A percentile compares a stretch with the other conserved stretches of the same genome.
phyloP scores from a whole-genome alignment of 192 early-diverging fungal genomes.

The Podila epigama region DNA sequence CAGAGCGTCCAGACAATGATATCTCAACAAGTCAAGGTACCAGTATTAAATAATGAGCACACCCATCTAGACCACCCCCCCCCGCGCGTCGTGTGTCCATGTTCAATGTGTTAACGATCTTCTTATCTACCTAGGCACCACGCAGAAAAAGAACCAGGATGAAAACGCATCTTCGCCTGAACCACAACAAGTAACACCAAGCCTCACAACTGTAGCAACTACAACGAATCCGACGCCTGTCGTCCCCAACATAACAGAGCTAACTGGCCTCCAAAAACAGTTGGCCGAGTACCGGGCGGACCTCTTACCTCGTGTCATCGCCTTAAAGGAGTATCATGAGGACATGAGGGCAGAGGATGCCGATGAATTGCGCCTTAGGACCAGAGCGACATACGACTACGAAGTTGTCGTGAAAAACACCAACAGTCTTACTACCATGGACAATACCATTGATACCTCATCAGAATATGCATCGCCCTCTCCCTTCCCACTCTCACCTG shows the following conservation, averaged over 20 bases:
- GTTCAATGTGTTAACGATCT: too few species aligned
- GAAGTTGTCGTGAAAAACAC: not conserved
- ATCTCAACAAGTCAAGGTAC: not conserved
- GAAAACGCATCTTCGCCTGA: not conserved
- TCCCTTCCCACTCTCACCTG: not conserved
- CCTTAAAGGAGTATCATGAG: slow-evolving; percentile 12
- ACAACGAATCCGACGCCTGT: not conserved
- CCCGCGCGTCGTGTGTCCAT: too few species aligned
- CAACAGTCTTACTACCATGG: not conserved
- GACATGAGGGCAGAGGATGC: not conserved
- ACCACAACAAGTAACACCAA: not conserved
- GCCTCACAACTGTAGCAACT: not conserved
- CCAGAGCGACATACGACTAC: not conserved
- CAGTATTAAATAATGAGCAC: too few species aligned
- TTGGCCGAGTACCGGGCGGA: slow-evolving; percentile 31
- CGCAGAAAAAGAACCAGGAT: too few species aligned
- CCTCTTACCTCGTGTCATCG: slow-evolving; percentile 30
- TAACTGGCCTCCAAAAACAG: slow-evolving; percentile 40
- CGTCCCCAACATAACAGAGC: not conserved
- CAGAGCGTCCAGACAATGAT: not conserved
- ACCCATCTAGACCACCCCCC: too few species aligned
- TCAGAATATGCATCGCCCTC: not conserved
- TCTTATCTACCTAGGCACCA: too few species aligned
- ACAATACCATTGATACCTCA: not conserved
- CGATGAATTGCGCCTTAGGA: not conserved